A percentile compares a stretch with the other conserved stretches of the same genome.
These are phyloP conservation scores for Lepidopterella palustris DNA, from an alignment of 495 filamentous ascomycete genomes.

Conservation along the genomic window DNA sequence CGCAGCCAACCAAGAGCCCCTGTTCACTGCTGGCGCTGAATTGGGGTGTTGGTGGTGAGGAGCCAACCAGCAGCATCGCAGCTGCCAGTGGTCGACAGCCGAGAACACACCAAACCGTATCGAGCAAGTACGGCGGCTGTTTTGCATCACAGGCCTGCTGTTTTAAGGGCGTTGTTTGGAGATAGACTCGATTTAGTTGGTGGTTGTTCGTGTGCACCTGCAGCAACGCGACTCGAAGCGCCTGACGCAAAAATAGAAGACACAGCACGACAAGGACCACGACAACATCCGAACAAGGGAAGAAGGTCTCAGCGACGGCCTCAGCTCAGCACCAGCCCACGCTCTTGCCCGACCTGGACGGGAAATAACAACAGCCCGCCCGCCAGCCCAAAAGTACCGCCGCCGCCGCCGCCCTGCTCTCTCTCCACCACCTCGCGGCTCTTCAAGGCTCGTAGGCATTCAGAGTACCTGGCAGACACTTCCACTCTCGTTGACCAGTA, in stretches of 20 bases:
- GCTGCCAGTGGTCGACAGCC: not conserved
- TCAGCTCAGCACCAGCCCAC: not conserved
- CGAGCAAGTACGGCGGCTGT: conserved; percentile 18
- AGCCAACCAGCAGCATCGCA: not conserved
- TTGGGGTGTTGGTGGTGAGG: conserved; percentile 2
- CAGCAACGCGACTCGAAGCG: conserved; percentile 2
- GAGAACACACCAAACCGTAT: not conserved
- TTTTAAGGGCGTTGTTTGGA: not conserved
- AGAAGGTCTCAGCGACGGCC: no score
- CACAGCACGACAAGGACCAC: not conserved
- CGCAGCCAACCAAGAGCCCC: conserved; percentile 19
- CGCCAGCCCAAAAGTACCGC: conserved; percentile 10
- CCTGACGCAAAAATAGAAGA: conserved; percentile 3
- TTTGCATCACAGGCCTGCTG: conserved; percentile 15
- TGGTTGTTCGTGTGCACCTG: not conserved
- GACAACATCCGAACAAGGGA: no score
- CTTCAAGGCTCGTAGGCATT: conserved; percentile 5
- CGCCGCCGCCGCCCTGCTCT: conserved; percentile 11
- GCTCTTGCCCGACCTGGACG: not conserved
- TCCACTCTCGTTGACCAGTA: conserved; percentile 2
- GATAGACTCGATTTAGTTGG: no score
- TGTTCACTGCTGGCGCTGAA: not conserved
- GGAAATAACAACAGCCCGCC: conserved; percentile 19
- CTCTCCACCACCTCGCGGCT: conserved; percentile 7
- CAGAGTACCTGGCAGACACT: no score